Evolutionary conservation across 164 flowering plant genomes (phyloP).

Genomic region (Magnolia sinica): DNA sequence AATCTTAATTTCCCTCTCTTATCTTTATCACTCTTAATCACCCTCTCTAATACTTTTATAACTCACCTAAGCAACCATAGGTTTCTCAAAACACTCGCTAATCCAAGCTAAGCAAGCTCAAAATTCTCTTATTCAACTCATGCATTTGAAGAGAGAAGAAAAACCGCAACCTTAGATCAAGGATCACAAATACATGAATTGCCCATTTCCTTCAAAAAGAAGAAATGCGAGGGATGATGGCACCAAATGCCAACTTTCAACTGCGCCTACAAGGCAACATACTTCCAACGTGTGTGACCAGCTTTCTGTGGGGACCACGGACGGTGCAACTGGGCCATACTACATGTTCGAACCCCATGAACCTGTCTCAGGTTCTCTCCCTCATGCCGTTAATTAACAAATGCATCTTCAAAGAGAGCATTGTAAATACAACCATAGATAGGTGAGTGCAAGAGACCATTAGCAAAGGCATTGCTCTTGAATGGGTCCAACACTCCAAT

Average conservation of each 20-base stretch:
- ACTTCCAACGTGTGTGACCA: conserved; percentile 20
- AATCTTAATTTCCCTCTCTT: no score
- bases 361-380: conserved; percentile 27
- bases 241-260: conserved; percentile 28
- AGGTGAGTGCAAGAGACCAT: conserved; percentile 6
- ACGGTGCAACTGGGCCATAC: conserved; percentile 24
- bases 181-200: background rate
- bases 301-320: conserved; percentile 26
- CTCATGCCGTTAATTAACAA: conserved; percentile 18
- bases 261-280: conserved; percentile 22
- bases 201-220: background rate
- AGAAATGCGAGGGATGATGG: conserved; percentile 15
- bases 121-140: conserved; percentile 1
- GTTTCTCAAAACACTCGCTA: conserved; percentile 14
- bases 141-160: conserved; percentile 3
- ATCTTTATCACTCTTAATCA: no score
- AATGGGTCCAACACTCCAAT: no score
- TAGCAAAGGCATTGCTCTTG: conserved; percentile 16
- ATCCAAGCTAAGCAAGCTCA: conserved; percentile 13
- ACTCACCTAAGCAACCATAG: conserved; percentile 10
- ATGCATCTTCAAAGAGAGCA: conserved; percentile 15
- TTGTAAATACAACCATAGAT: conserved; percentile 2
- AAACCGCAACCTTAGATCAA: background rate
- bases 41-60: no score
- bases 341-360: conserved; percentile 5